Conservation (phyloP, 75 land plant species). For the Azolla pinnata region DNA sequence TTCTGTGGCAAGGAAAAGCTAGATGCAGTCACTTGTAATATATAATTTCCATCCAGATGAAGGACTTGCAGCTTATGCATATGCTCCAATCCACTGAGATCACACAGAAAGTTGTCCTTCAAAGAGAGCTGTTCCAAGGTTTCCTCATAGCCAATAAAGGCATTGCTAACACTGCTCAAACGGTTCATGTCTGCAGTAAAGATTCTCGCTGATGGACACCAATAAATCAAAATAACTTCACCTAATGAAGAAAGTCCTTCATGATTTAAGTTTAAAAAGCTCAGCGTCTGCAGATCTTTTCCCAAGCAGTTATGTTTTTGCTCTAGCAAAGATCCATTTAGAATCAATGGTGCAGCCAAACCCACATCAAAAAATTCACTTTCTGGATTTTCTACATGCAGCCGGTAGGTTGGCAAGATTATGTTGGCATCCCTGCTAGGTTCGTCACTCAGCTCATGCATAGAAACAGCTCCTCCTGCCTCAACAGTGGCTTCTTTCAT, state of each 20-base stretch:
- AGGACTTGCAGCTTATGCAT: slow-evolving; percentile 14
- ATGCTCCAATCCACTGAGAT: slow-evolving; percentile 19
- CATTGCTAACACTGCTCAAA: slow-evolving; percentile 13
- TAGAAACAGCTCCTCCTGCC: neutral
- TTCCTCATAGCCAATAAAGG: slow-evolving; percentile 22
- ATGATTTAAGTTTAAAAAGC: slow-evolving; percentile 6
- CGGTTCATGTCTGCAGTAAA: slow-evolving; percentile 20
- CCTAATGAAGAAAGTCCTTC: slow-evolving; percentile 23
- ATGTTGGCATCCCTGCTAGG: neutral
- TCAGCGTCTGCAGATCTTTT: slow-evolving; percentile 1
- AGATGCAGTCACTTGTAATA: slow-evolving; percentile 3
- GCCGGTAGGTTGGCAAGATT: neutral
- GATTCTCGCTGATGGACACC: slow-evolving; percentile 17
- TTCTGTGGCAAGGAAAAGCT: neutral
- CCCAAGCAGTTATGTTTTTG: slow-evolving; percentile 8
- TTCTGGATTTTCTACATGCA: slow-evolving; percentile 3
- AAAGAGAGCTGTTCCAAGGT: slow-evolving; percentile 18
- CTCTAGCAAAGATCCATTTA: slow-evolving; percentile 8
- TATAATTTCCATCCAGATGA: slow-evolving; percentile 20
- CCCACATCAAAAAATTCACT: neutral
- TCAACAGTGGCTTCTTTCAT: too few species aligned
- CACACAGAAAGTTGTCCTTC: slow-evolving; percentile 21
- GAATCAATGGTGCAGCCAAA: neutral
- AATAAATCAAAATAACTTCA: slow-evolving; percentile 4
- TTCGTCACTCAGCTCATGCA: neutral